phyloP scores from a whole-genome alignment of 257 asterid genomes.

The Cruciata laevipes region DNA sequence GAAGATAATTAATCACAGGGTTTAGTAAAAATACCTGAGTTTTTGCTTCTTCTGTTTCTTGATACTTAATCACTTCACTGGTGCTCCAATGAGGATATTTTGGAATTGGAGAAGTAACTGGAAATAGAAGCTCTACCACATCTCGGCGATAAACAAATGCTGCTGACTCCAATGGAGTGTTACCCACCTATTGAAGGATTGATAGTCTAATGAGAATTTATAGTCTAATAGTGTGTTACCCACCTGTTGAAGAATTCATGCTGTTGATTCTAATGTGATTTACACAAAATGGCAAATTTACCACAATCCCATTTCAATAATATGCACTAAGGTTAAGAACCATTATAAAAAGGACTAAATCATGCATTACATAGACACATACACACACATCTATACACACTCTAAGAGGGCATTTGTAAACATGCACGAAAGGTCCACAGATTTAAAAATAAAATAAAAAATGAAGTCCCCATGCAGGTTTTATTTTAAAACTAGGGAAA shows the following conservation, averaged over 20 bases:
- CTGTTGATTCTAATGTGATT: neutral
- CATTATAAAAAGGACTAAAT: too few species aligned
- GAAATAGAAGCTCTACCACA: constrained; percentile 21
- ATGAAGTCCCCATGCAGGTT: too few species aligned
- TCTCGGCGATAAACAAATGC: neutral
- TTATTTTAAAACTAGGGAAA: too few species aligned
- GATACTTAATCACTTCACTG: constrained; percentile 13
- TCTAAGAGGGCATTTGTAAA: too few species aligned
- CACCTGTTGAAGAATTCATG: too few species aligned
- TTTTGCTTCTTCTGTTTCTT: constrained; percentile 13
- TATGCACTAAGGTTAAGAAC: neutral
- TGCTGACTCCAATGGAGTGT: constrained; percentile 13
- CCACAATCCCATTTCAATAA: neutral
- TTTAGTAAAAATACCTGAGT: neutral
- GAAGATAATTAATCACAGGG: neutral
- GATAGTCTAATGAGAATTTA: too few species aligned
- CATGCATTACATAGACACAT: too few species aligned
- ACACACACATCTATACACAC: too few species aligned
- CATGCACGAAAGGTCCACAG: too few species aligned
- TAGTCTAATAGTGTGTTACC: too few species aligned
- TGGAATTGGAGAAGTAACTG: constrained; percentile 15
- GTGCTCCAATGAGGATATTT: constrained; percentile 26
- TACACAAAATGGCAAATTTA: neutral
- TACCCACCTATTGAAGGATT: constrained; percentile 1
- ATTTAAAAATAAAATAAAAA: too few species aligned